Conservation (phyloP, 2,329 filamentous ascomycete species). For the Fusarium sp. region DNA sequence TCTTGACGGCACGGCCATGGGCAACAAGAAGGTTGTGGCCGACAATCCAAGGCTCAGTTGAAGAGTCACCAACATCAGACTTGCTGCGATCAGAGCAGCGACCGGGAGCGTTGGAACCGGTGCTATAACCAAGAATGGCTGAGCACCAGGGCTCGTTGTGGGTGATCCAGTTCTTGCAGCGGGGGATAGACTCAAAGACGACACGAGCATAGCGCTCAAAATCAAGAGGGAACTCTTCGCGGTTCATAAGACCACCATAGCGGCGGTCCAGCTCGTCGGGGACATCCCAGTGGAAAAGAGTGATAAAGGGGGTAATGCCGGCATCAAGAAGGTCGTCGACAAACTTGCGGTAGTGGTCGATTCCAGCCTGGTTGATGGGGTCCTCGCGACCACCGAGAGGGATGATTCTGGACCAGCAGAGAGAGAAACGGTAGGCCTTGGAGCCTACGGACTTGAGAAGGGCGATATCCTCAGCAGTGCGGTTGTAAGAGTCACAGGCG, state of each 20-base stretch:
- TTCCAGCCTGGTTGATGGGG: constrained; percentile 81
- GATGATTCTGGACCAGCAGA: constrained; percentile 88
- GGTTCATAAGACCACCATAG: constrained; percentile 85
- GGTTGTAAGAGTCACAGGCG: constrained; percentile 90
- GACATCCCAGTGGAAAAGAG: constrained; percentile 90
- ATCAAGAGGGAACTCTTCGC: constrained; percentile 84
- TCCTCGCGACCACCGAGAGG: constrained; percentile 87
- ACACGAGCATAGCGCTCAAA: constrained; percentile 83
- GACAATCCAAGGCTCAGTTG: constrained; percentile 83
- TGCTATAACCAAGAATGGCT: constrained; percentile 82
- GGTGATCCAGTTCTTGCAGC: constrained; percentile 89
- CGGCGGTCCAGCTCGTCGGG: constrained; percentile 82
- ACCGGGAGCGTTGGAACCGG: constrained; percentile 84
- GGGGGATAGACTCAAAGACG: constrained; percentile 79
- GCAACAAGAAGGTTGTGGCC: constrained; percentile 85
- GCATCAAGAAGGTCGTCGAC: constrained; percentile 81
- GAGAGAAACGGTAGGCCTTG: constrained; percentile 84
- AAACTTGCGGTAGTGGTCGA: constrained; percentile 83
- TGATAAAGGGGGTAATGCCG: constrained; percentile 84
- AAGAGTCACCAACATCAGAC: constrained; percentile 78
- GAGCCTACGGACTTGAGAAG: constrained; percentile 81
- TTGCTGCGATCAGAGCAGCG: constrained; percentile 80
- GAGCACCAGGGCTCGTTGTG: constrained; percentile 94
- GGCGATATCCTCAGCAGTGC: constrained; percentile 79
- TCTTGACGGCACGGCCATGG: constrained; percentile 83